Base-by-base conservation (phyloP, 2,329 filamentous ascomycete genomes). In the Diplodia sapinea region DNA sequence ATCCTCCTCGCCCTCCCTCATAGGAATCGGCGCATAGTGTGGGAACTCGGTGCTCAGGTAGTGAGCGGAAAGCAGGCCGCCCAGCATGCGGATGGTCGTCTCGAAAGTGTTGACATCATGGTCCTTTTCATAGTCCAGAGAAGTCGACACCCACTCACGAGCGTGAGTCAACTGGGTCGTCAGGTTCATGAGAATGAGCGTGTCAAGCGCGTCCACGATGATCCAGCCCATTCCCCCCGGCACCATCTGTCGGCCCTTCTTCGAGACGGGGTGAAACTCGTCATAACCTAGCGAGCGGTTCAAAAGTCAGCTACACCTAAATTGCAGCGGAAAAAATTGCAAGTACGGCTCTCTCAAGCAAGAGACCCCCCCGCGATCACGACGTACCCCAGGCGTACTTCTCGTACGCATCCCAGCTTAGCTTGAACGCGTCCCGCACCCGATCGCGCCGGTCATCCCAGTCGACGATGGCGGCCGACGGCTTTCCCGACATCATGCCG, bases 71-170 rank as follows among this genome's bases (percentile, higher is more conserved):
- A 99, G 84, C 51, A 99, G 83, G 12, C 95, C 95, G 17, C 95
- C 95, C 61, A 99, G 84, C 94, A 98, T 98, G 64, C 95, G 91
- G 73, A 98, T 98, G 0, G 94, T 98, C 8, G 94, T 98, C 82
- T 99, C 95, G 73, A 98, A 99, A 0, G 93, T 97, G 78, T 93
- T 98, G 67, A 99, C 94, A 77, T 97, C 93, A 77, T 97, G 93
- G 74, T 97, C 86, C 78, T 97, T 93, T 69, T 97, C 89, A 81
- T 96, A 98, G 12, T 89, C 89, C 70, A 98, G 80, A 8, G 89
- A 89, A 4, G 88, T 89, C 1, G 91, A 85, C 57, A 99, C 88
- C 95, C 95, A 99, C 75, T 96, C 87, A 67, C 94, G 86, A 33
- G 95, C 94, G 74, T 96, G 89, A 47, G 89, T 86, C 49, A 99